phyloP scores from a whole-genome alignment of 768 basidiomycete genomes.

The Lactarius indigo region DNA sequence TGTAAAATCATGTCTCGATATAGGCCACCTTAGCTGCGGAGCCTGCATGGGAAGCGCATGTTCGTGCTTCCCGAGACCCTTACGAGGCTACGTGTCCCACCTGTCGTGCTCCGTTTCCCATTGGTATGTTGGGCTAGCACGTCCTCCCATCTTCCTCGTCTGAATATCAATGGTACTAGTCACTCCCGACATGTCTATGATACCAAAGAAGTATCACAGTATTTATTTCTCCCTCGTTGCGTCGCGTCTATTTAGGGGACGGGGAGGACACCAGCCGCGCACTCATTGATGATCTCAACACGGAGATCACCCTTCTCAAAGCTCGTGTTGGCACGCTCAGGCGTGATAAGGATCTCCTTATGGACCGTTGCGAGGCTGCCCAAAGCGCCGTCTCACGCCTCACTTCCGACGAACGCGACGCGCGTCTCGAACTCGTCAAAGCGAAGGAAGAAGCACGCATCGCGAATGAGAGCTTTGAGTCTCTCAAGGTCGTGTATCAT shows the following conservation, averaged over 20 bases:
- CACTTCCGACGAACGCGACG: slow-evolving; percentile 7
- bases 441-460: neutral
- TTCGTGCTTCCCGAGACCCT: neutral
- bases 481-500: neutral
- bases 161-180: slow-evolving; percentile 4
- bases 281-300: slow-evolving; percentile 2
- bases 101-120: slow-evolving; percentile 18
- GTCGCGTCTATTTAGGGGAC: slow-evolving; percentile 14
- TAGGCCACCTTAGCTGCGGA: slow-evolving; percentile 22
- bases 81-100: slow-evolving; percentile 18
- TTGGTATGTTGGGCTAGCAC: neutral
- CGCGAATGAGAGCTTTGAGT: neutral
- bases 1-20: neutral
- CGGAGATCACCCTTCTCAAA: slow-evolving; percentile 1
- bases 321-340: slow-evolving; percentile 3
- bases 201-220: slow-evolving; percentile 19
- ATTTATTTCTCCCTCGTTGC: slow-evolving; percentile 17
- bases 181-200: slow-evolving; percentile 2
- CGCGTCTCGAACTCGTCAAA: slow-evolving; percentile 1
- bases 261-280: neutral
- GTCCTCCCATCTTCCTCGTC: neutral
- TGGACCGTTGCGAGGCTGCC: slow-evolving; percentile 6
- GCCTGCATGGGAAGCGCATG: slow-evolving; percentile 8
- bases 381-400: neutral
- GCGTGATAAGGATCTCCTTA: slow-evolving; percentile 18